Evolutionary conservation across 2,329 filamentous ascomycete genomes (phyloP).

Genomic region (Xylariaceae sp.): DNA sequence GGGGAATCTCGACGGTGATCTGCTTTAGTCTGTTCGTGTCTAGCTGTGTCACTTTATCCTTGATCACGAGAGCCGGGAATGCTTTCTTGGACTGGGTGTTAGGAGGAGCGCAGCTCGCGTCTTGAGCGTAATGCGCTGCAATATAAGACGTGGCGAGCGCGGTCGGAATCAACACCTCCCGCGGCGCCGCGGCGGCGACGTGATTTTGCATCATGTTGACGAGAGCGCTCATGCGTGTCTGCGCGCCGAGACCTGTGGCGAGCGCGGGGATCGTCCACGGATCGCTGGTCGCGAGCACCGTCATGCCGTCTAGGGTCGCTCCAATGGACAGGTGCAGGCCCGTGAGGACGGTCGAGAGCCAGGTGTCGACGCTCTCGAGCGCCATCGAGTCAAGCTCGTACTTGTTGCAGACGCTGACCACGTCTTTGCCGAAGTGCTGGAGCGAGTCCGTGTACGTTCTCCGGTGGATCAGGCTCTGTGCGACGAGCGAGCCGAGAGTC

Average conservation of each 20-base stretch:
- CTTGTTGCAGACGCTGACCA: conserved; percentile 37
- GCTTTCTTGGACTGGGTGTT: conserved; percentile 22
- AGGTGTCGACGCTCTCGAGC: conserved; percentile 37
- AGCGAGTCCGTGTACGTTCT: conserved; percentile 44
- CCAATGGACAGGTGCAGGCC: conserved; percentile 43
- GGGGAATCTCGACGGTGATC: conserved; percentile 35
- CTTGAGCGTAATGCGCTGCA: conserved; percentile 38
- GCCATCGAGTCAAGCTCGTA: conserved; percentile 34
- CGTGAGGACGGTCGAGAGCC: conserved; percentile 36
- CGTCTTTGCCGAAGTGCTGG: conserved; percentile 41
- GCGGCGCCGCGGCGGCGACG: conserved; percentile 41
- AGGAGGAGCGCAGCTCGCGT: conserved; percentile 33
- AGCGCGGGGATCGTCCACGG: conserved; percentile 45
- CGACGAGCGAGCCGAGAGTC: conserved; percentile 43
- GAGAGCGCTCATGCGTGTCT: conserved; percentile 45
- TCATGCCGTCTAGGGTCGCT: conserved; percentile 40
- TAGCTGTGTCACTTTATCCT: conserved; percentile 18
- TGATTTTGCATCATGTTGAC: conserved; percentile 50
- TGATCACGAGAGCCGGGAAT: conserved; percentile 37
- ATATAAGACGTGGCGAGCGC: conserved; percentile 45
- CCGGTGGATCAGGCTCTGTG: conserved; percentile 48
- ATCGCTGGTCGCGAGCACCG: conserved; percentile 40
- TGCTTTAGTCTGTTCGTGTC: conserved; percentile 28
- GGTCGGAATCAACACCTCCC: conserved; percentile 44
- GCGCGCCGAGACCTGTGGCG: conserved; percentile 43